These are phyloP conservation scores for Neonectria hederae DNA, from an alignment of 2,329 filamentous ascomycete genomes.

Conservation along the genomic window DNA sequence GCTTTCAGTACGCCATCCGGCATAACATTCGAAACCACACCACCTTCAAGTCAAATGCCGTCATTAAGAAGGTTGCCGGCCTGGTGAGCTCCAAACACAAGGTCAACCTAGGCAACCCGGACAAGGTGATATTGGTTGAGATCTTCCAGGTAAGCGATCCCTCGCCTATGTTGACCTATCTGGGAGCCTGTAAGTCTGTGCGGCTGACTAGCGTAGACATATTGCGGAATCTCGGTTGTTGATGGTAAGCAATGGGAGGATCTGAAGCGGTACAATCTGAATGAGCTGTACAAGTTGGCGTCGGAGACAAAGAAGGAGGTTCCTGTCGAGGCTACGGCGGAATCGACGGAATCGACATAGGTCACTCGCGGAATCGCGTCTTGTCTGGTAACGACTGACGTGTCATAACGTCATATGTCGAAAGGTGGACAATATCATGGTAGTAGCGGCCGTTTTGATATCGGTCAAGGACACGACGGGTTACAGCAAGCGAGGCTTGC, in stretches of 20 bases:
- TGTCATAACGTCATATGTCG: constrained; percentile 15
- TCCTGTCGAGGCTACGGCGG: constrained; percentile 22
- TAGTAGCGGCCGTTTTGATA: constrained; percentile 20
- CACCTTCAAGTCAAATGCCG: constrained; percentile 70
- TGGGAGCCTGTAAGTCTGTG: constrained; percentile 4
- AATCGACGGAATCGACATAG: constrained; percentile 30
- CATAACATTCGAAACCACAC: constrained; percentile 80
- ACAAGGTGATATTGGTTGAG: constrained; percentile 82
- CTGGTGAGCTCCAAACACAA: constrained; percentile 74
- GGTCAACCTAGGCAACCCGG: constrained; percentile 80
- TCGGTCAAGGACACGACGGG: constrained; percentile 3
- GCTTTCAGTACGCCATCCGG: constrained; percentile 79
- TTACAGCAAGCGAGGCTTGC: constrained; percentile 18
- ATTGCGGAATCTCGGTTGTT: constrained; percentile 83
- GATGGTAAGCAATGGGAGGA: constrained; percentile 74
- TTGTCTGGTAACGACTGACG: constrained; percentile 18
- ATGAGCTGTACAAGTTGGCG: constrained; percentile 70
- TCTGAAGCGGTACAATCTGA: constrained; percentile 81
- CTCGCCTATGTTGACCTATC: constrained; percentile 34
- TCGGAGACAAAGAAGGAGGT: constrained; percentile 33
- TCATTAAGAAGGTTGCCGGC: constrained; percentile 77
- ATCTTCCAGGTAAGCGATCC: constrained; percentile 73
- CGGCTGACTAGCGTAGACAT: constrained; percentile 61
- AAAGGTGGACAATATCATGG: constrained; percentile 6
- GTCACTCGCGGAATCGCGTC: constrained; percentile 21